phyloP scores from a whole-genome alignment of 805 yeast genomes.

The Lipomyces chichibuensis region DNA sequence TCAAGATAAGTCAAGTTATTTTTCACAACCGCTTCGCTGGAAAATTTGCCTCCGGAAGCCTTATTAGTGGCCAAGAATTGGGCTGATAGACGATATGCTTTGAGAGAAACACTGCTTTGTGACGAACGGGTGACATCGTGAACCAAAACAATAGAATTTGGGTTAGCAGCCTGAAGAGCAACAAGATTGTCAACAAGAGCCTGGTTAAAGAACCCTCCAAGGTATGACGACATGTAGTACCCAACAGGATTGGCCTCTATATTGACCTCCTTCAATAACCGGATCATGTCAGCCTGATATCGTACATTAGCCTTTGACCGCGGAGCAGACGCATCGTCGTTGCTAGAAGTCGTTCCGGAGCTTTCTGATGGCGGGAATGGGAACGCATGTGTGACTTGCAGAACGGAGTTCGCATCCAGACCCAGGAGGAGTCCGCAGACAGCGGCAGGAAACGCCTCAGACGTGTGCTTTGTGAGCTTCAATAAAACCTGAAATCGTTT shows the following conservation, averaged over 20 bases:
- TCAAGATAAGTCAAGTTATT: conserved; percentile 65
- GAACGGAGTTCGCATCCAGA: conserved; percentile 54
- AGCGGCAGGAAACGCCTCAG: conserved; percentile 62
- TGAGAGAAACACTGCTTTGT: conserved; percentile 62
- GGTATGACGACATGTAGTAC: conserved; percentile 73
- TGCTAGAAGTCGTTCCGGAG: conserved; percentile 44
- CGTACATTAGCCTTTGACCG: conserved; percentile 63
- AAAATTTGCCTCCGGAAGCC: conserved; percentile 59
- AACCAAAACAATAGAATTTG: conserved; percentile 56
- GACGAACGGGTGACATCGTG: conserved; percentile 61
- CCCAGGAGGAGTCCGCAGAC: conserved; percentile 77
- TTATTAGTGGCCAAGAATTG: conserved; percentile 58
- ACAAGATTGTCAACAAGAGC: conserved; percentile 67
- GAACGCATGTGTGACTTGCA: conserved; percentile 60
- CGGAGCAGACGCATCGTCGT: conserved; percentile 62
- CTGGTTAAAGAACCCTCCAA: conserved; percentile 70
- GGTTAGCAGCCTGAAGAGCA: conserved; percentile 61
- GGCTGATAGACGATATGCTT: conserved; percentile 68
- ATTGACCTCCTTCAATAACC: conserved; percentile 62
- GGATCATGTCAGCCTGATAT: conserved; percentile 70
- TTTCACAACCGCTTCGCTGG: conserved; percentile 62
- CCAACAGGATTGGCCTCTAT: conserved; percentile 74
- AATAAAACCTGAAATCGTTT: conserved; percentile 47
- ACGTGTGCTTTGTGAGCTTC: conserved; percentile 67
- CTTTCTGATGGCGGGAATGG: conserved; percentile 57